Evolutionary conservation across 1,139 yeast species (phyloP).

Genomic region (Nakaseomyces bracarensis): DNA sequence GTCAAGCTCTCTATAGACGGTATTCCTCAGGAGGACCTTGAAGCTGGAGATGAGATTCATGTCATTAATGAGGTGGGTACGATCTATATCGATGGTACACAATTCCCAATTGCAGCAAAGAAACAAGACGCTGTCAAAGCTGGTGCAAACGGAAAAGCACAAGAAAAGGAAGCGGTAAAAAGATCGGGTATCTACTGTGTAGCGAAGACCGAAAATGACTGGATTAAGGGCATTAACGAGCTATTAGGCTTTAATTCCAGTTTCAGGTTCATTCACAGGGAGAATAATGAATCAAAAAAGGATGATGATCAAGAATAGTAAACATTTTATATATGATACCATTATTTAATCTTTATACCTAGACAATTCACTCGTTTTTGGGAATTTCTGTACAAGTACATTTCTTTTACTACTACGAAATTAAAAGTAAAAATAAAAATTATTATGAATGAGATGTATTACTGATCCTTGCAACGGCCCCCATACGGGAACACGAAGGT

Average conservation of each 20-base stretch:
- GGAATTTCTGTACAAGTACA: too few relatives aligned
- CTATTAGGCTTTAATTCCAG: conserved; percentile 81
- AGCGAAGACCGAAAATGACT: conserved; percentile 72
- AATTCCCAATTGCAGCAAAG: conserved; percentile 31
- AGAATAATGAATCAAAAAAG: conserved; percentile 2
- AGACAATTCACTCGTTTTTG: too few relatives aligned
- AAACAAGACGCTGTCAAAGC: conserved; percentile 15
- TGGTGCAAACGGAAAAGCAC: conserved; percentile 19
- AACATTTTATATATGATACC: too few relatives aligned
- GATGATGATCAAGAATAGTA: not conserved
- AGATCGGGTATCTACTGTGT: conserved; percentile 79
- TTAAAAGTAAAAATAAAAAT: not conserved
- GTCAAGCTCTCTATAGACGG: conserved; percentile 74
- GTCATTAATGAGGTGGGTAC: conserved; percentile 56
- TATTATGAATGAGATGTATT: conserved; percentile 37
- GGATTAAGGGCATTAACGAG: conserved; percentile 86
- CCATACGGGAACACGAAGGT: conserved; percentile 84
- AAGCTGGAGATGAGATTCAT: conserved; percentile 72
- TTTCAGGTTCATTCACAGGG: conserved; percentile 39
- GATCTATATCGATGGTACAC: conserved; percentile 41
- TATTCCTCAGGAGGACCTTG: conserved; percentile 56
- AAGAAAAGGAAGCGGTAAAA: conserved; percentile 5
- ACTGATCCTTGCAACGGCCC: conserved; percentile 72
- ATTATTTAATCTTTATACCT: too few relatives aligned
- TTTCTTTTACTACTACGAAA: not conserved